These are phyloP conservation scores for Penicillium hordei DNA, from an alignment of 2,329 filamentous ascomycete species.

Conservation along the genomic window DNA sequence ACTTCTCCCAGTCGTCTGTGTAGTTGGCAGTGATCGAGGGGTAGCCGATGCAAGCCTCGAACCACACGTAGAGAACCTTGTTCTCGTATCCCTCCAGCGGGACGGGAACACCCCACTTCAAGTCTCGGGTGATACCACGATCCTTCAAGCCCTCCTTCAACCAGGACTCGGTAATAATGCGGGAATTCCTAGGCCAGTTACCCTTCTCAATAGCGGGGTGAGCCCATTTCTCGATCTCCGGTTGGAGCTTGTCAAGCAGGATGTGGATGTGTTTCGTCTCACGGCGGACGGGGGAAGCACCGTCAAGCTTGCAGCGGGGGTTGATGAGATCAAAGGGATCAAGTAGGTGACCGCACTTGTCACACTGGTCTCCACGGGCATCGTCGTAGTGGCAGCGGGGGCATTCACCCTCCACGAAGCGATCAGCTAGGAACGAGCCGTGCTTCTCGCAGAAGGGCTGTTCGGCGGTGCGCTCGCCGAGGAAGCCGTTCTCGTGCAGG, in stretches of 20 bases:
- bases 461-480: conserved; percentile 81
- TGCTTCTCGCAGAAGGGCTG: conserved; percentile 82
- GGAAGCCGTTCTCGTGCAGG: conserved; percentile 82
- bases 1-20: conserved; percentile 83
- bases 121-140: conserved; percentile 85
- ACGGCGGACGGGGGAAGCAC: conserved; percentile 72
- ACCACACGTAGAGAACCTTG: conserved; percentile 91
- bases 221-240: conserved; percentile 75
- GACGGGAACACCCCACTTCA: conserved; percentile 79
- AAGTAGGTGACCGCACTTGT: conserved; percentile 70
- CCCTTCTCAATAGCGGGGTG: conserved; percentile 70
- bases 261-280: conserved; percentile 91
- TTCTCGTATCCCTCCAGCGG: conserved; percentile 63
- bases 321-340: conserved; percentile 76
- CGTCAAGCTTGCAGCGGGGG: conserved; percentile 88
- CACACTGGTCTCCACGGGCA: conserved; percentile 72
- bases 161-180: conserved; percentile 49
- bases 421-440: conserved; percentile 71
- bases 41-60: conserved; percentile 91
- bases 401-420: conserved; percentile 57
- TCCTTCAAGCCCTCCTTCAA: conserved; percentile 75
- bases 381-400: conserved; percentile 61
- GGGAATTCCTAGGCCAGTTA: conserved; percentile 47
- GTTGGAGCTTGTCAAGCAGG: conserved; percentile 78
- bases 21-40: conserved; percentile 93